phyloP scores from a whole-genome alignment of 176 grass and related monocot species.

The Themeda triandra region DNA sequence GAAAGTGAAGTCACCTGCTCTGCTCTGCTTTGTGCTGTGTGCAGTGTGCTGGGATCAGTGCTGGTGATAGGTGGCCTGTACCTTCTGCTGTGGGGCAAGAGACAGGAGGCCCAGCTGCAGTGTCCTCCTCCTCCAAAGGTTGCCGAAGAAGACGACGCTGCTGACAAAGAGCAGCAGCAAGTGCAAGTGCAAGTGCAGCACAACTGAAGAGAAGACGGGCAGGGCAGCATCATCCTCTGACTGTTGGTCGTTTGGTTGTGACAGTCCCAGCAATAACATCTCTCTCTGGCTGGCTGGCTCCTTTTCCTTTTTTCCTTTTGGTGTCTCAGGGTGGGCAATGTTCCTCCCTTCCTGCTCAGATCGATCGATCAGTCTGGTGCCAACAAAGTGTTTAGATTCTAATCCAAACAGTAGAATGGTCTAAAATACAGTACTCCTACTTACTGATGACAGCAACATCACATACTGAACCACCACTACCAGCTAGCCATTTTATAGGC shows the following conservation, averaged over 20 bases:
- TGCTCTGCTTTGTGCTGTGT: neutral
- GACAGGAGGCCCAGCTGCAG: conserved; percentile 48
- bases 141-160: conserved; percentile 21
- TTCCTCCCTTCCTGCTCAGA: neutral
- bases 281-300: neutral
- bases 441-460: neutral
- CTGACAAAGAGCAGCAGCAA: conserved; percentile 41
- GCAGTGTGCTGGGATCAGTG: conserved; percentile 66
- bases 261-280: conserved; percentile 41
- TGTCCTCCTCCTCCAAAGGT: conserved; percentile 34
- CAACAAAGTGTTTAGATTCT: conserved; percentile 34
- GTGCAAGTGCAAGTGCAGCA: conserved; percentile 45
- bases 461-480: neutral
- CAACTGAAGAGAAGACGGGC: conserved; percentile 27
- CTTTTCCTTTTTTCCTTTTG: neutral
- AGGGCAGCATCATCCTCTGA: neutral
- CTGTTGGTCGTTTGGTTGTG: conserved; percentile 14
- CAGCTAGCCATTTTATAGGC: neutral
- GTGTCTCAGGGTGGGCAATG: neutral
- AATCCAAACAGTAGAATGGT: conserved; percentile 29
- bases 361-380: neutral
- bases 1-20: neutral
- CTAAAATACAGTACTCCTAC: neutral
- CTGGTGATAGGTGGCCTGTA: conserved; percentile 75
- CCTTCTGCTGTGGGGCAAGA: conserved; percentile 90